Evolutionary conservation across 2,329 filamentous ascomycete genomes (phyloP).

Genomic region (Dothideomycetes sp.): DNA sequence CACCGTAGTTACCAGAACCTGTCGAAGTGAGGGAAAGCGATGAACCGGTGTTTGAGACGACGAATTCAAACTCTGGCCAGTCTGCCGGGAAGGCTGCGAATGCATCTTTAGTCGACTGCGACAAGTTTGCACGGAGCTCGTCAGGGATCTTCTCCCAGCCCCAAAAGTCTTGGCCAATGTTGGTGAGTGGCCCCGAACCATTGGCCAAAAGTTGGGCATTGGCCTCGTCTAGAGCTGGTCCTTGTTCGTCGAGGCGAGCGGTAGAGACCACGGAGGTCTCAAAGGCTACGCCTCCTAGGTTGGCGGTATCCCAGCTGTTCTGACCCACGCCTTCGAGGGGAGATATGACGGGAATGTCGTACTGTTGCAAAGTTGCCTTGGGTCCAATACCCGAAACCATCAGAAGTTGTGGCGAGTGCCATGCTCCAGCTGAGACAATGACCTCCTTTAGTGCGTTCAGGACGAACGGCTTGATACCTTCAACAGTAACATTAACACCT

Average conservation of each 20-base stretch:
- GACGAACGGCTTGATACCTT: conserved; percentile 26
- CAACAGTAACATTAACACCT: conserved; percentile 22
- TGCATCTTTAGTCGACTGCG: not conserved
- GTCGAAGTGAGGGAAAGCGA: not conserved
- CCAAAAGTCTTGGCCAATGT: not conserved
- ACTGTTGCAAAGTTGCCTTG: conserved; percentile 30
- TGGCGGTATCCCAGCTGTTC: conserved; percentile 4
- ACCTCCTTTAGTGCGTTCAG: conserved; percentile 27
- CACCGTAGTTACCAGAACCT: not conserved
- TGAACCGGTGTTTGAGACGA: not conserved
- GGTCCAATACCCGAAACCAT: conserved; percentile 24
- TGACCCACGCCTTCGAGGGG: conserved; percentile 9
- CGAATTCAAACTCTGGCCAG: conserved; percentile 9
- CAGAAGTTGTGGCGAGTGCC: conserved; percentile 25
- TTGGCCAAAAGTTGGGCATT: not conserved
- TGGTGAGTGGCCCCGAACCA: not conserved
- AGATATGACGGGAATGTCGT: conserved; percentile 21
- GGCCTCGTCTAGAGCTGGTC: not conserved
- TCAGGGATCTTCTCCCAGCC: conserved; percentile 8
- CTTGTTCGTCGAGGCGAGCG: not conserved
- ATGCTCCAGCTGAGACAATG: conserved; percentile 23
- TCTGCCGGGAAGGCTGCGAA: conserved; percentile 4
- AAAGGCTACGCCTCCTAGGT: not conserved
- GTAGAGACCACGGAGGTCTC: not conserved
- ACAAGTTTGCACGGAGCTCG: not conserved